Evolutionary conservation across 2,329 filamentous ascomycete genomes (phyloP).

Genomic region (Botrytis squamosa): DNA sequence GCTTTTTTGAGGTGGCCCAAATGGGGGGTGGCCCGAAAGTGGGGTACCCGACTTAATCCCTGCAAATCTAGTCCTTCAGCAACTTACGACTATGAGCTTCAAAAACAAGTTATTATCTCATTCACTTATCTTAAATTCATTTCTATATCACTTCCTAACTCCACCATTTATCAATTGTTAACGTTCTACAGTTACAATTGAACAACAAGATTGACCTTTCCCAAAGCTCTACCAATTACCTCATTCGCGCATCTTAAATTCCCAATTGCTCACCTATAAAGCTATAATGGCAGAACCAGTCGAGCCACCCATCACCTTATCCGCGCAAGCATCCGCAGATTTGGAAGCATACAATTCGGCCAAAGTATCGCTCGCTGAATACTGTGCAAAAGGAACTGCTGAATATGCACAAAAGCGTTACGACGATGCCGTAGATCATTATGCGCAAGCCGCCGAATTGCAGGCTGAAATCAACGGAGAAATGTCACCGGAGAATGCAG

Average conservation of each 20-base stretch:
- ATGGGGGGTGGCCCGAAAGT: too few relatives aligned
- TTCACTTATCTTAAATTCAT: slow-evolving; percentile 23
- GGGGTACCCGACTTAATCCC: not conserved
- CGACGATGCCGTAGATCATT: slow-evolving; percentile 79
- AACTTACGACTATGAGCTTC: slow-evolving; percentile 3
- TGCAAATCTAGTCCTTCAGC: not conserved
- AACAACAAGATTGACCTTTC: not conserved
- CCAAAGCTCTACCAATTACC: slow-evolving; percentile 3
- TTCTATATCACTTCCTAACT: not conserved
- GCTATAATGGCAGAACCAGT: slow-evolving; percentile 35
- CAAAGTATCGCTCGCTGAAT: slow-evolving; percentile 69
- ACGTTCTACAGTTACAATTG: not conserved
- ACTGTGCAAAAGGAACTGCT: slow-evolving; percentile 74
- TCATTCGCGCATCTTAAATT: not conserved
- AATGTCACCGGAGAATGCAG: slow-evolving; percentile 84
- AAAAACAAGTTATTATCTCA: slow-evolving; percentile 3
- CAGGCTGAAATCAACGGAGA: slow-evolving; percentile 92
- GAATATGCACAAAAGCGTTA: slow-evolving; percentile 91
- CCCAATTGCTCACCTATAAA: not conserved
- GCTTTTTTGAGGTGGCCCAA: too few relatives aligned
- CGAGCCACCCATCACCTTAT: slow-evolving; percentile 31
- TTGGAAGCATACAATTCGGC: slow-evolving; percentile 37
- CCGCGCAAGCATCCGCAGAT: slow-evolving; percentile 30
- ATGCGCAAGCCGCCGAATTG: slow-evolving; percentile 82
- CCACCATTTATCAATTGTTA: not conserved